Base-by-base conservation (phyloP, 2,329 filamentous ascomycete genomes). In the Ilyonectria destructans region DNA sequence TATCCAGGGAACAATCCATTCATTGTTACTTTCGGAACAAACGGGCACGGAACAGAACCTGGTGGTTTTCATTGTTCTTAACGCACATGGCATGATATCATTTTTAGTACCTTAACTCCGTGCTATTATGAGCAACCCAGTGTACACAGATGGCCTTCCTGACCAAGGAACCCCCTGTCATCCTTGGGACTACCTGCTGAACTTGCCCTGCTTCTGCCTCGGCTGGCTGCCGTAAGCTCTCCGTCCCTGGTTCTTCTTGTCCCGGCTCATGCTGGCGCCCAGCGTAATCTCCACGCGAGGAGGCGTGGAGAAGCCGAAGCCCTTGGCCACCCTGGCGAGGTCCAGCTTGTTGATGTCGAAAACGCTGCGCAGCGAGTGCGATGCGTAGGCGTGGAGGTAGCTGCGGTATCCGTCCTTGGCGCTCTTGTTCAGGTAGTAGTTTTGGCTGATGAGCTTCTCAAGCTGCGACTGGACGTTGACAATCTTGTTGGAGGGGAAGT, bases 351-450 rank as follows among this genome's bases (percentile, higher is more conserved):
- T 89, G 68, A 97, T 91, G 77, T 97, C 93, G 77, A 96, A 97
- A 19, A 86, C 83, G 62, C 84, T 84, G 62, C 84, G 83, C 69
- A 86, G 80, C 65, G 83, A 85, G 78, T 85, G 96, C 66, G 92
- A 95, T 23, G 96, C 95, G 79, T 99, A 99, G 0, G 96, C 96
- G 80, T 98, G 95, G 26, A 99, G 88, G 80, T 99, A 99, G 21
- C 93, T 94, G 68, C 93, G 89, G 85, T 96, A 97, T 4, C 93
- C 90, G 69, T 92, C 90, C 83, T 92, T 92, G 69, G 90, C 90
- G 75, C 86, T 89, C 88, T 97, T 96, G 85, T 98, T 96, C 66
- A 99, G 88, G 82, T 98, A 98, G 85, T 98, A 98, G 83, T 99
- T 98, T 81, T 96, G 93, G 33, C 90, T 90, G 76, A 99, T 97